These are phyloP conservation scores for Cucumis melo DNA, from an alignment of 306 rosid species.

Conservation along the genomic window DNA sequence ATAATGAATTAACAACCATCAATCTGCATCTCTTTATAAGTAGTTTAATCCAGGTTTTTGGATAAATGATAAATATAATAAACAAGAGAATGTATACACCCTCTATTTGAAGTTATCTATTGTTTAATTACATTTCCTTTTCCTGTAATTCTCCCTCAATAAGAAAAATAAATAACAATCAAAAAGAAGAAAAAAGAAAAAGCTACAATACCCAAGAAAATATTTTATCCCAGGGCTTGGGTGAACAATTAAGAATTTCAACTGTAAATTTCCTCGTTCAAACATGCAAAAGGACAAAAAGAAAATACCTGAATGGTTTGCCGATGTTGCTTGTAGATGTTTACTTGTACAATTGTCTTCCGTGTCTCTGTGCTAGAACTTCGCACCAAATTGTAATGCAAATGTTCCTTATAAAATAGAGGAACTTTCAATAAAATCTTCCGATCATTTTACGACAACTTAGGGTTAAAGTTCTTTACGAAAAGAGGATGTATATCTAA, in stretches of 20 bases:
- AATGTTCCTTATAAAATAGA: conserved; percentile 42
- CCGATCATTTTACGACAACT: neutral
- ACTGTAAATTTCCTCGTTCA: neutral
- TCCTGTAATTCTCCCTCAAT: neutral
- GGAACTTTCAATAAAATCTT: neutral
- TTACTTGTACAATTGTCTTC: conserved; percentile 53
- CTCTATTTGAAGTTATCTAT: neutral
- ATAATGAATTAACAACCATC: neutral
- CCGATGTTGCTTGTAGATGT: conserved; percentile 72
- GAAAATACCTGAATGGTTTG: conserved; percentile 74
- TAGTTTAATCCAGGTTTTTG: neutral
- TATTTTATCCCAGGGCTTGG: neutral
- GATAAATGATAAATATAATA: neutral
- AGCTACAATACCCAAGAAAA: neutral
- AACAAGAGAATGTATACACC: neutral
- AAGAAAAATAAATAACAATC: too few relatives aligned
- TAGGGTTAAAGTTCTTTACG: too few relatives aligned
- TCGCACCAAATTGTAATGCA: conserved; percentile 56
- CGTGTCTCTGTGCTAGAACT: conserved; percentile 42
- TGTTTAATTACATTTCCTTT: neutral
- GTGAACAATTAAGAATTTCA: neutral
- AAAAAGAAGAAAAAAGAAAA: neutral
- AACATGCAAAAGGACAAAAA: neutral
- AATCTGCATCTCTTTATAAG: neutral
- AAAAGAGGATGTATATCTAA: too few relatives aligned